Evolutionary conservation across 306 rosid genomes (phyloP), one percentile per base, ranked within the genome.

Genomic region (Echinosophora koreensis): DNA sequence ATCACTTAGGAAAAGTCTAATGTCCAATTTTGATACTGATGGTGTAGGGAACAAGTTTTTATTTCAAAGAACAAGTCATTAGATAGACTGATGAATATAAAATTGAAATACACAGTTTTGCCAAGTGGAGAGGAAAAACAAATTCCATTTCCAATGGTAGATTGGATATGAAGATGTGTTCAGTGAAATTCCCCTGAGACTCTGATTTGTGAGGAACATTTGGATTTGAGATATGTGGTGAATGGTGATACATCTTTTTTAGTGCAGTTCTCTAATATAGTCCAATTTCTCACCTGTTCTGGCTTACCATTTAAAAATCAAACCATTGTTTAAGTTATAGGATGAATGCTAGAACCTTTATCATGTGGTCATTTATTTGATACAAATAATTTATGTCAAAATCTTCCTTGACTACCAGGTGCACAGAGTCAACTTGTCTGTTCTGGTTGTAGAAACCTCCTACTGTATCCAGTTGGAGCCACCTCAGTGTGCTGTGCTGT

Each of bases 401-500:
- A 69, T 42, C 78, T 78, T 42, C 39, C 28, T 67, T 74, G 86
- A 32, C 13, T 68, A 74, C 32, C 80, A 92, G 98, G 90, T 75
- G 84, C 85, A 71, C 99, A 89, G 87, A 89, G 99, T 87, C 99
- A 96, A 85, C 96, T 96, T 37, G 99, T 96, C 16, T 96, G 99
- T 83, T 92, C 98, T 38, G 99, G 99, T 59, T 96, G 99, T 76
- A 86, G 94, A 78, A 96, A 96, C 86, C 97, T 96, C 77, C 81
- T 96, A 32, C 73, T 90, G 27, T 96, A 86, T 85, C 99, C 99
- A 8, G 98, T 81, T 50, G 99, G 99, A 86, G 99, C 99, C 44
- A 89, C 89, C 73, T 92, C 98, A 8, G 97, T 96, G 14, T 96
- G 98, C 86, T 96, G 99, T 82, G 99, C 99, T 61, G 99, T 96